Percentiles rank a stretch among this genome's conserved stretches.
Conservation (phyloP, 2,329 filamentous ascomycete species). For the Fusarium sp. region DNA sequence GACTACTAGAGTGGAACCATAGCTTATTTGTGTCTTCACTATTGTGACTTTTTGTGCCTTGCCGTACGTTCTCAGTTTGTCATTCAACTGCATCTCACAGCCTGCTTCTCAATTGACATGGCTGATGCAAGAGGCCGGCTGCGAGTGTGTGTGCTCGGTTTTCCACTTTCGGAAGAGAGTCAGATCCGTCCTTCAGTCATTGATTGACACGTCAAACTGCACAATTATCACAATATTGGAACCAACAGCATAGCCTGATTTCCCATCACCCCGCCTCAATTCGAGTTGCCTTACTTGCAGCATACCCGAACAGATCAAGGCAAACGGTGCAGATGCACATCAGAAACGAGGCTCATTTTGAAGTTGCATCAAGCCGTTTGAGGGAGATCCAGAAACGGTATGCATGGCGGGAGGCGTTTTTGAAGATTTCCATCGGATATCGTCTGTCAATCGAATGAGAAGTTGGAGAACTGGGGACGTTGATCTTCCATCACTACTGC, state of each 20-base stretch:
- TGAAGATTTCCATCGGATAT: accelerated
- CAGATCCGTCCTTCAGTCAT: not conserved
- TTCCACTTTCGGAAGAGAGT: not conserved
- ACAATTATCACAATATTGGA: not conserved
- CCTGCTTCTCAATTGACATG: not conserved
- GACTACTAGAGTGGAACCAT: no score
- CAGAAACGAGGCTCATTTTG: not conserved
- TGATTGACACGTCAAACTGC: constrained; percentile 12
- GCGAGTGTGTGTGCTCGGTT: not conserved
- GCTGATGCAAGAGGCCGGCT: not conserved
- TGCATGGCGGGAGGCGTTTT: not conserved
- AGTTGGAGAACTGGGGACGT: not conserved
- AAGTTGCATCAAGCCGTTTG: not conserved
- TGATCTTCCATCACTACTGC: not conserved
- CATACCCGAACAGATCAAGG: not conserved
- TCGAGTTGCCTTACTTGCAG: not conserved
- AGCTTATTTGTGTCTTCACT: not conserved
- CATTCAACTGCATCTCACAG: not conserved
- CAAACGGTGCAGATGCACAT: accelerated
- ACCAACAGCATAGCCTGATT: constrained; percentile 13
- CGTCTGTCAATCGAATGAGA: not conserved
- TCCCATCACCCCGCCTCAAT: constrained; percentile 1
- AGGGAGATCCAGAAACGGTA: not conserved
- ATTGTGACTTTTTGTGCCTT: not conserved
- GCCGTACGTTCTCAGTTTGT: not conserved